phyloP scores from a whole-genome alignment of 139 green algal genomes.

The Closterium sp. region DNA sequence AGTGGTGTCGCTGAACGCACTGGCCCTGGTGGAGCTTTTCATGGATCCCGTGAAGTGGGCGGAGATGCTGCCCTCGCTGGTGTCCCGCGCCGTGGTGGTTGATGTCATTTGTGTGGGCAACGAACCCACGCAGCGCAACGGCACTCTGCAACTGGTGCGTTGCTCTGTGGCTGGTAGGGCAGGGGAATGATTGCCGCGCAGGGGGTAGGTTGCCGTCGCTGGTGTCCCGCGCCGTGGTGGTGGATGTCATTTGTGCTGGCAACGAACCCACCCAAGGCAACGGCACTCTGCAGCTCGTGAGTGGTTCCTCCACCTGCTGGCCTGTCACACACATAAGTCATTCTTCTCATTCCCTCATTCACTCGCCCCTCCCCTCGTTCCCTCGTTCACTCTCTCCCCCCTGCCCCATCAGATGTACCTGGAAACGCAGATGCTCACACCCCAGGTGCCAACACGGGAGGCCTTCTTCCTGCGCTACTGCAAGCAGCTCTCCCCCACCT shows the following conservation, averaged over 20 bases:
- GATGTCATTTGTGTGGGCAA: constrained; percentile 17
- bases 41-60: constrained; percentile 27
- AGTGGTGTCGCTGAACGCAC: background rate
- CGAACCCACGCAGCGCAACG: background rate
- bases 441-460: constrained; percentile 37
- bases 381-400: no score
- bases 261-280: no score
- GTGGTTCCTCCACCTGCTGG: no score
- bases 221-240: no score
- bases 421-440: constrained; percentile 39
- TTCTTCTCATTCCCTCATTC: no score
- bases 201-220: no score
- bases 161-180: background rate
- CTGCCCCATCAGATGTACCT: constrained; percentile 27
- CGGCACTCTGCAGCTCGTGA: no score
- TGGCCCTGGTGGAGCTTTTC: background rate
- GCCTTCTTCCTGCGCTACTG: constrained; percentile 51
- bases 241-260: no score
- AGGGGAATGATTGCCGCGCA: no score
- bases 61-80: constrained; percentile 28
- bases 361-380: no score
- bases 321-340: no score
- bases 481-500: constrained; percentile 22
- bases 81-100: constrained; percentile 14
- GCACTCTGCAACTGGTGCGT: constrained; percentile 23